Percentiles rank a stretch among this genome's conserved stretches.
Evolutionary conservation across 768 basidiomycete species (phyloP).

Genomic region (Tephrocybe sp.): DNA sequence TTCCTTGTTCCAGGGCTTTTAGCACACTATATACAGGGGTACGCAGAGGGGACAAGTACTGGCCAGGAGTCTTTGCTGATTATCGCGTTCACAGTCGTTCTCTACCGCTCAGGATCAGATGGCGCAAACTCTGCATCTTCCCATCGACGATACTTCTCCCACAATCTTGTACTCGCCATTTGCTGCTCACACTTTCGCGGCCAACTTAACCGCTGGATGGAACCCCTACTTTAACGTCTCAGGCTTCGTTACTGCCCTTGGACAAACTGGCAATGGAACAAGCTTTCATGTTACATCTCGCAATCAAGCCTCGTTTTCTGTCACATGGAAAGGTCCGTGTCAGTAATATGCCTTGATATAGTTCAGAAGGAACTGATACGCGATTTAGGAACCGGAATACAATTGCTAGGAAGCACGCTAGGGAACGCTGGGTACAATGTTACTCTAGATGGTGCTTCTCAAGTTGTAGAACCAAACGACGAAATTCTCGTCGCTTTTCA

Average conservation of each 20-base stretch:
- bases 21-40: background rate
- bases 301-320: slow-evolving; percentile 51
- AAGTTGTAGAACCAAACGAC: slow-evolving; percentile 23
- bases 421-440: slow-evolving; percentile 41
- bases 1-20: background rate
- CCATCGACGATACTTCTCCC: slow-evolving; percentile 68
- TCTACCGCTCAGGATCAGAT: slow-evolving; percentile 12
- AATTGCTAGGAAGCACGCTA: slow-evolving; percentile 51
- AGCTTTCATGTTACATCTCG: slow-evolving; percentile 62
- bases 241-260: slow-evolving; percentile 40
- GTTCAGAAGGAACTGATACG: background rate
- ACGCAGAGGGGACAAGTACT: too few relatives aligned
- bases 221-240: slow-evolving; percentile 55
- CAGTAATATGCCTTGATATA: background rate
- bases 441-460: slow-evolving; percentile 46
- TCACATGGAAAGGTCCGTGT: slow-evolving; percentile 65
- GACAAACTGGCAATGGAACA: slow-evolving; percentile 49
- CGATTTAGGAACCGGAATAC: slow-evolving; percentile 58
- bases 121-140: slow-evolving; percentile 13
- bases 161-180: slow-evolving; percentile 59
- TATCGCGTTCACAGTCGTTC: background rate
- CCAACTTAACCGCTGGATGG: slow-evolving; percentile 61
- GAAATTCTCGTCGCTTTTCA: slow-evolving; percentile 49
- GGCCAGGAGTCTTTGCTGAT: background rate
- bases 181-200: slow-evolving; percentile 45